Evolutionary conservation across 257 asterid genomes (phyloP).

Genomic region (Buddleja alternifolia): DNA sequence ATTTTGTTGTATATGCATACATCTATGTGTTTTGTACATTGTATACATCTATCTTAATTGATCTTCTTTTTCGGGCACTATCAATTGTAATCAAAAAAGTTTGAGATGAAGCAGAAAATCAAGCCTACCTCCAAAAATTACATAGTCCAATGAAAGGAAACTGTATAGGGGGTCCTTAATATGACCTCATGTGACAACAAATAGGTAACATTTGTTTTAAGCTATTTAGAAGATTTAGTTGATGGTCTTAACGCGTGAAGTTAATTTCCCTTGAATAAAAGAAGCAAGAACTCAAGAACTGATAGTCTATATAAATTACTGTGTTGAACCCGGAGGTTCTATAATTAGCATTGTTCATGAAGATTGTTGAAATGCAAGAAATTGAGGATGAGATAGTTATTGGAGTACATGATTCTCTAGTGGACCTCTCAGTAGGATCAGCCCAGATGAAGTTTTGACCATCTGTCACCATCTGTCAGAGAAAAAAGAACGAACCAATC

Average conservation of each 20-base stretch:
- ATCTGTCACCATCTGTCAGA: too few relatives aligned
- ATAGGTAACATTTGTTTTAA: slow-evolving; percentile 1
- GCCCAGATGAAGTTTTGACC: too few relatives aligned
- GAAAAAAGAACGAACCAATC: too few relatives aligned
- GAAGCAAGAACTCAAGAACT: slow-evolving; percentile 16
- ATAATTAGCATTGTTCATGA: slow-evolving; percentile 7
- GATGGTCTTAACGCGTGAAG: background rate
- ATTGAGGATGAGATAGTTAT: background rate
- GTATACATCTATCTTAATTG: background rate
- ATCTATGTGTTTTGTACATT: background rate
- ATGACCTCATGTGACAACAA: background rate
- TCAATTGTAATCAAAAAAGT: background rate
- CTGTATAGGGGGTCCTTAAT: background rate
- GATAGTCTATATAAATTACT: background rate
- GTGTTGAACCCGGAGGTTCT: slow-evolving; percentile 10
- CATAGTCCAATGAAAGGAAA: background rate
- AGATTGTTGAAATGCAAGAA: background rate
- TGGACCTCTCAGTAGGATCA: too few relatives aligned
- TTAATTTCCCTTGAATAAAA: background rate
- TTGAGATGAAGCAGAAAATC: slow-evolving; percentile 3
- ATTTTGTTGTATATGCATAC: background rate
- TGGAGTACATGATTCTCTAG: background rate
- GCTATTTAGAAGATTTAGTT: background rate
- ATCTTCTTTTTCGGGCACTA: background rate
- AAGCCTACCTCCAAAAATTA: background rate